Evolutionary conservation across 768 basidiomycete species (phyloP).

Genomic region (Gloeostereum incarnatum): DNA sequence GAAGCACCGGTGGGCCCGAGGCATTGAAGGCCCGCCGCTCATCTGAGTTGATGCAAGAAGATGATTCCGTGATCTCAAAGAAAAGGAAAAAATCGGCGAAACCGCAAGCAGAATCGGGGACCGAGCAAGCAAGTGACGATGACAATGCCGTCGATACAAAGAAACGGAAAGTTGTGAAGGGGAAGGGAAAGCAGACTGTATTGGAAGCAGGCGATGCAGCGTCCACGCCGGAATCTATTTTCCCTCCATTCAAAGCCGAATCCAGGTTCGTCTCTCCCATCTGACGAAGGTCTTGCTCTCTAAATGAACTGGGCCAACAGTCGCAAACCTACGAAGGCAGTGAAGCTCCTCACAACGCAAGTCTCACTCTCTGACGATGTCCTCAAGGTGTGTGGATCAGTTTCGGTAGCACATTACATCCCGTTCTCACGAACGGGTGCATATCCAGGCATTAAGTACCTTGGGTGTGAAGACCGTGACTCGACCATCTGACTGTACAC

Average conservation of each 20-base stretch:
- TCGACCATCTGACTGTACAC: constrained; percentile 63
- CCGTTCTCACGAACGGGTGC: constrained; percentile 1
- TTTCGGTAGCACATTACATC: not conserved
- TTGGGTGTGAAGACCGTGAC: constrained; percentile 60
- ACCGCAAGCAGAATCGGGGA: not conserved
- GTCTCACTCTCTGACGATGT: constrained; percentile 47
- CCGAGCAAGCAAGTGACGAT: not conserved
- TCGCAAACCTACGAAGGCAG: constrained; percentile 13
- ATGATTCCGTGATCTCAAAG: constrained; percentile 10
- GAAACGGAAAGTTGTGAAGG: not conserved
- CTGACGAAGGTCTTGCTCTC: not conserved
- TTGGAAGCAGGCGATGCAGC: not conserved
- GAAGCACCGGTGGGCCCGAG: constrained; percentile 22
- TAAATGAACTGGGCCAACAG: not conserved
- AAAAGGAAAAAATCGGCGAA: constrained; percentile 4
- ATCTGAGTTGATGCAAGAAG: constrained; percentile 15
- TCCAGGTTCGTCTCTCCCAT: not conserved
- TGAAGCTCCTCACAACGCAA: constrained; percentile 64
- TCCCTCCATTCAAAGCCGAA: no score
- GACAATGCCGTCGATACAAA: not conserved
- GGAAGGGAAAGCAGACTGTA: not conserved
- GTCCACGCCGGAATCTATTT: no score
- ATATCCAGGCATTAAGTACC: constrained; percentile 48
- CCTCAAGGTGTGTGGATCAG: constrained; percentile 37
- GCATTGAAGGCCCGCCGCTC: constrained; percentile 13